Evolutionary conservation across 257 asterid species (phyloP), one percentile per base, ranked within the genome.

Genomic region (Voacanga thouarsii): DNA sequence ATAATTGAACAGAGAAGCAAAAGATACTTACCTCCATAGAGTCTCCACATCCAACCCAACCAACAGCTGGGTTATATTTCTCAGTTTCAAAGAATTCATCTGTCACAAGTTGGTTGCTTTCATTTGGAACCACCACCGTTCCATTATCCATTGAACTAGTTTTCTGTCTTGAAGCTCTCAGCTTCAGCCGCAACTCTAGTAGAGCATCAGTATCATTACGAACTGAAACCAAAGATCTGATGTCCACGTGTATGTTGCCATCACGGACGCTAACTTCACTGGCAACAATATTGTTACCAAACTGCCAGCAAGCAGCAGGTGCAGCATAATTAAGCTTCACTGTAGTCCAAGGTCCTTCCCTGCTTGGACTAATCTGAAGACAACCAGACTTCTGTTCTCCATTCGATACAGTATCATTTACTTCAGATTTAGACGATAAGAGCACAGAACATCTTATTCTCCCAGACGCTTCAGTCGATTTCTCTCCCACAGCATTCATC

Each of bases 271-370:
- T 88, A 79, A 93, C 94, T 90, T 95, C 99, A 92, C 98, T 95
- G 76, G 97, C 99, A 85, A 95, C 97, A 55, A 90, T 84, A 80
- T 84, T 84, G 76, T 87, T 87, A 75, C 96, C 97, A 63, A 95
- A 84, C 85, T 82, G 88, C 97, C 96, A 95, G 84, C 94, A 91
- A 59, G 97, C 97, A 83, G 92, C 96, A 84, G 98, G 97, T 60
- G 98, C 97, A 69, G 94, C 96, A 82, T 95, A 95, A 78, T 95
- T 93, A 81, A 95, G 85, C 85, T 93, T 89, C 84, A 95, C 84
- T 71, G 83, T 79, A 81, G 97, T 91, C 99, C 99, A 95, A 70
- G 99, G 98, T 64, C 99, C 99, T 75, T 90, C 92, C 69, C 73
- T 85, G 57, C 90, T 83, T 26, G 99, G 93, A 84, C 99, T 93